Conservation (phyloP, 2,329 filamentous ascomycete species). For the Pestalotiopsis sp. region DNA sequence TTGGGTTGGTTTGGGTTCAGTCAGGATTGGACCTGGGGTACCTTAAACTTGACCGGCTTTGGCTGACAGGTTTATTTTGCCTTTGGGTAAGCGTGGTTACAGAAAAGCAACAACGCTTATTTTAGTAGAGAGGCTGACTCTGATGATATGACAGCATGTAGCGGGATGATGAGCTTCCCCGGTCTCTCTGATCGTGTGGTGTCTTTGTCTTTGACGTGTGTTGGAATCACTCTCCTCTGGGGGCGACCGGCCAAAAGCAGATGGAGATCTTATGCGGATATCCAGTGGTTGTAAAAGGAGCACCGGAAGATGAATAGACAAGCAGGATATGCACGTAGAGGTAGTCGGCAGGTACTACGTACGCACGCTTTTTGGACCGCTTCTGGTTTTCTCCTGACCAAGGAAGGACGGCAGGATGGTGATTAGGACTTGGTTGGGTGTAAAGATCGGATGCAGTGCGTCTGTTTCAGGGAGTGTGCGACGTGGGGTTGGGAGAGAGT, state of each 20-base stretch:
- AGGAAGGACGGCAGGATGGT: not conserved
- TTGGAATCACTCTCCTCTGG: not conserved
- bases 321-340: too few relatives aligned
- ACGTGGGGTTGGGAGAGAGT: not conserved
- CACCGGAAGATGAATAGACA: not conserved
- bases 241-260: not conserved
- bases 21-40: too few relatives aligned
- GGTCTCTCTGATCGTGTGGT: not conserved
- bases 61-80: not conserved
- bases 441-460: not conserved
- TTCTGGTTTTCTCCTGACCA: not conserved
- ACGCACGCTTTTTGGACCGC: not conserved
- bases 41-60: not conserved
- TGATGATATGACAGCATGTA: not conserved
- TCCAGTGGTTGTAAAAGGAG: not conserved
- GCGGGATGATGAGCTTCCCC: not conserved
- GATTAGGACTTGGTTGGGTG: not conserved
- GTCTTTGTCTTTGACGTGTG: not conserved
- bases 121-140: not conserved
- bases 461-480: not conserved
- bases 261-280: not conserved
- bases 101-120: not conserved
- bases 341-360: not conserved
- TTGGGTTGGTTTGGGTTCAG: too few relatives aligned
- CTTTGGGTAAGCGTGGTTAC: not conserved